phyloP scores from a whole-genome alignment of 345 rosid genomes.

The Acer saccharum region DNA sequence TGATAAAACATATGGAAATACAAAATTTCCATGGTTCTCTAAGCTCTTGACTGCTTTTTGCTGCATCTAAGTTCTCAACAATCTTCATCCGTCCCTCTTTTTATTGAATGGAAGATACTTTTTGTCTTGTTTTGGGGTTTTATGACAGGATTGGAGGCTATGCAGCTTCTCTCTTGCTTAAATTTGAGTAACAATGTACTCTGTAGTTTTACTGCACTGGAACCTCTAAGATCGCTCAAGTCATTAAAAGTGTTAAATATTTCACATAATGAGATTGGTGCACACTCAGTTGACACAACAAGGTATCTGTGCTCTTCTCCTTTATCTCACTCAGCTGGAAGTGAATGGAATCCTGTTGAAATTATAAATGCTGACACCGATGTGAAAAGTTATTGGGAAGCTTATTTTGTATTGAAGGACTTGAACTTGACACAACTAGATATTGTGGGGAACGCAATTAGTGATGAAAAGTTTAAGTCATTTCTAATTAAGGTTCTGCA shows the following conservation, averaged over 20 bases:
- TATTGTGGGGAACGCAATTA: conserved; percentile 60
- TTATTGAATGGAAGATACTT: conserved; percentile 13
- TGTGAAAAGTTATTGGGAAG: conserved; percentile 64
- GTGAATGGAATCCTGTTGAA: conserved; percentile 43
- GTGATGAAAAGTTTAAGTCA: conserved; percentile 55
- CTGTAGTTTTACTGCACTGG: conserved; percentile 68
- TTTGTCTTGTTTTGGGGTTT: conserved; percentile 7
- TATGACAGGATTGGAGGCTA: conserved; percentile 64
- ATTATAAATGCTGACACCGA: conserved; percentile 23
- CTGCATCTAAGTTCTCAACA: neutral
- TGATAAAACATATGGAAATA: neutral
- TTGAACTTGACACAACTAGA: conserved; percentile 68
- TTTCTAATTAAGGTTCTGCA: conserved; percentile 64
- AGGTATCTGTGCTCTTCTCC: conserved; percentile 75
- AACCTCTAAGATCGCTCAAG: conserved; percentile 65
- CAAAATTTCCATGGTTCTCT: neutral
- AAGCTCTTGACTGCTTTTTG: neutral
- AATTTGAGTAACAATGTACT: conserved; percentile 75
- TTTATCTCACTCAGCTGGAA: conserved; percentile 58
- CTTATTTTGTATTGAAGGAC: conserved; percentile 54
- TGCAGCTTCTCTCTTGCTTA: conserved; percentile 78
- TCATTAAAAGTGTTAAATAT: conserved; percentile 68
- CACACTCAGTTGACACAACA: conserved; percentile 79
- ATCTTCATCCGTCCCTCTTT: neutral
- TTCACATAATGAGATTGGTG: conserved; percentile 86